Evolutionary conservation across 345 rosid genomes (phyloP), one percentile per base, ranked within the genome.

Genomic region (Euphorbia peplus): DNA sequence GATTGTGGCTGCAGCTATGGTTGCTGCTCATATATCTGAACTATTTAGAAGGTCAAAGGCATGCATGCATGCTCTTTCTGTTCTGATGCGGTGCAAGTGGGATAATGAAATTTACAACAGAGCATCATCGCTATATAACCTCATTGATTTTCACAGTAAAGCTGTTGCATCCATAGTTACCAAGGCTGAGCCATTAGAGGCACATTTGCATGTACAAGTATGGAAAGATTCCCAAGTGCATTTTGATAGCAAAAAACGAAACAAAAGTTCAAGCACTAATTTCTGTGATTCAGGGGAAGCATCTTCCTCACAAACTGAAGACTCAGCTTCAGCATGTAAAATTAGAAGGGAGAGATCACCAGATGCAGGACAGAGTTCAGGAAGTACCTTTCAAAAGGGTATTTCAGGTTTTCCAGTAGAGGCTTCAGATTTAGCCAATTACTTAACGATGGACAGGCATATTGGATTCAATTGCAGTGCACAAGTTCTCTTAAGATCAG

Each of bases 1-100:
- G 81, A 93, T 93, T 64, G 96, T 93, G 68, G 98, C 98, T 48
- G 98, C 98, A n/a, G 97, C 98, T 70, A 93, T 93, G 98, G 98
- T 93, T 75, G 98, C 98, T 2, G 98, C 98, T 67, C 98, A 93
- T 73, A 81, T 93, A 72, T 93, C 98, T 28, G 98, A 91, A 77
- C 78, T 93, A 54, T 89, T 93, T 76, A 83, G 96, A 75, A 86
- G 86, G 60, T 93, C 98, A 47, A 93, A 86, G 86, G 90, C 98
- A 64, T 88, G 96, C 78, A 89, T 81, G 85, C 91, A 80, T 67
- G 91, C 98, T 3, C 85, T 93, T 66, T 86, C 92, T 60, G 87
- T 89, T 61, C 75, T 93, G 59, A 88, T 91, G 92, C 84, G 87
- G 39, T 93, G 98, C 82, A 89, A 88, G 75, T 91, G 96, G 96